Evolutionary conservation across 139 green algal species (phyloP).

Genomic region (Spirogloea muscicola): DNA sequence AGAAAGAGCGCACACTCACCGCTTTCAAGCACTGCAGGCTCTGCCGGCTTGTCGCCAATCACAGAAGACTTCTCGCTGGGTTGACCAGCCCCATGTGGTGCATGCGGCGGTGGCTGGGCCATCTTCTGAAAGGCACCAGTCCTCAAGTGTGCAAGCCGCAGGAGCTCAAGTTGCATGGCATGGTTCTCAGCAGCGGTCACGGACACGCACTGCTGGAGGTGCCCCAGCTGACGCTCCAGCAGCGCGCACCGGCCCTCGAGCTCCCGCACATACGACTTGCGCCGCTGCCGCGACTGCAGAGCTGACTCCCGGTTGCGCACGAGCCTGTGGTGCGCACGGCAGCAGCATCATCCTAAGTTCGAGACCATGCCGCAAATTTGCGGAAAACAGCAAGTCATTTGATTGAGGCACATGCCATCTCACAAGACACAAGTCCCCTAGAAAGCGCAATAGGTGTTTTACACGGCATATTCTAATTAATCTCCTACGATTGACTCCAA

Average conservation of each 20-base stretch:
- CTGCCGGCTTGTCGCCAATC: slow-evolving; percentile 13
- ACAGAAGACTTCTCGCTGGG: no score
- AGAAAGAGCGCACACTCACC: slow-evolving; percentile 2
- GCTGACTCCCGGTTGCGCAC: slow-evolving; percentile 38
- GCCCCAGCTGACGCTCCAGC: slow-evolving; percentile 13
- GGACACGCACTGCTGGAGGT: slow-evolving; percentile 8
- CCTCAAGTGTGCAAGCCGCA: slow-evolving; percentile 1
- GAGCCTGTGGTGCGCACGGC: slow-evolving; percentile 17
- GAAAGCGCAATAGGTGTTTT: no score
- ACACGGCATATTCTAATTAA: no score
- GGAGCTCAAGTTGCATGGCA: slow-evolving; percentile 13
- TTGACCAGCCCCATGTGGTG: no score
- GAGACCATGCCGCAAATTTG: no score
- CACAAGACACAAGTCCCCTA: no score
- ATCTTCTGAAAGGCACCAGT: not conserved
- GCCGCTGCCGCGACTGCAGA: slow-evolving; percentile 14
- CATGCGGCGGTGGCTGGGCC: no score
- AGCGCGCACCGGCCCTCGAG: slow-evolving; percentile 21
- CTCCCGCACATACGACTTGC: slow-evolving; percentile 22
- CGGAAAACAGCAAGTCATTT: no score
- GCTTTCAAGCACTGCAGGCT: slow-evolving; percentile 48
- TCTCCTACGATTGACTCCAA: no score
- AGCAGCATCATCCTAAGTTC: no score
- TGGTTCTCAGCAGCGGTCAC: slow-evolving; percentile 18
- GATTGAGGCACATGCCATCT: no score